phyloP scores from a whole-genome alignment of 73 alveolate genomes.

The Paramecium biaurelia region DNA sequence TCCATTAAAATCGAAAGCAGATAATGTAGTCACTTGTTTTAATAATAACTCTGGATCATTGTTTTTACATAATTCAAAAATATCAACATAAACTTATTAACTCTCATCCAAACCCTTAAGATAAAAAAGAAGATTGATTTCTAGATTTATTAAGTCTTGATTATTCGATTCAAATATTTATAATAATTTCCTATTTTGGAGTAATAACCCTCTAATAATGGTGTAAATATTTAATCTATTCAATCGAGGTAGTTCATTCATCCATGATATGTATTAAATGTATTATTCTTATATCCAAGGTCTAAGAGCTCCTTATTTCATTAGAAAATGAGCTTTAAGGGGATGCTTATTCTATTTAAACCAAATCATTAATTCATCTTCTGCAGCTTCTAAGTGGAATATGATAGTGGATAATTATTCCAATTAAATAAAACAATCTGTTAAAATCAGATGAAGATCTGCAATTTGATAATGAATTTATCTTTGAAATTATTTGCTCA shows the following conservation, averaged over 20 bases:
- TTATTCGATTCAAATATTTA: not conserved
- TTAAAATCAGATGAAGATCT: not conserved
- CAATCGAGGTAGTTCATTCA: not conserved
- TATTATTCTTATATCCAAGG: not conserved
- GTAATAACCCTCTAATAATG: not conserved
- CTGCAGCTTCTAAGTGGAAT: not conserved
- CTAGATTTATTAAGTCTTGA: not conserved
- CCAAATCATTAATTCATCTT: not conserved
- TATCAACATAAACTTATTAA: not conserved
- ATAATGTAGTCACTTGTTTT: not conserved
- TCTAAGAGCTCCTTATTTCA: not conserved
- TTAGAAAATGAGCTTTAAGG: not conserved
- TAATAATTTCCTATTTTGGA: not conserved
- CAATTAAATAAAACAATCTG: not conserved
- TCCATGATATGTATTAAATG: not conserved
- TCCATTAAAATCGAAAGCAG: not conserved
- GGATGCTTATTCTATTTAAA: not conserved
- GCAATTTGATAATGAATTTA: not conserved
- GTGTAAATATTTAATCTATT: not conserved
- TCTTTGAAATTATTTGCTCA: not conserved
- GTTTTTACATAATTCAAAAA: not conserved
- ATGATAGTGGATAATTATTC: not conserved
- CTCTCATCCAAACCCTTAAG: not conserved
- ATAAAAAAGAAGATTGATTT: not conserved
- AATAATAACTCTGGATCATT: not conserved